Evolutionary conservation across 2,329 filamentous ascomycete species (phyloP), one percentile per base, ranked within the genome.

Genomic region (Lojkania enalia): DNA sequence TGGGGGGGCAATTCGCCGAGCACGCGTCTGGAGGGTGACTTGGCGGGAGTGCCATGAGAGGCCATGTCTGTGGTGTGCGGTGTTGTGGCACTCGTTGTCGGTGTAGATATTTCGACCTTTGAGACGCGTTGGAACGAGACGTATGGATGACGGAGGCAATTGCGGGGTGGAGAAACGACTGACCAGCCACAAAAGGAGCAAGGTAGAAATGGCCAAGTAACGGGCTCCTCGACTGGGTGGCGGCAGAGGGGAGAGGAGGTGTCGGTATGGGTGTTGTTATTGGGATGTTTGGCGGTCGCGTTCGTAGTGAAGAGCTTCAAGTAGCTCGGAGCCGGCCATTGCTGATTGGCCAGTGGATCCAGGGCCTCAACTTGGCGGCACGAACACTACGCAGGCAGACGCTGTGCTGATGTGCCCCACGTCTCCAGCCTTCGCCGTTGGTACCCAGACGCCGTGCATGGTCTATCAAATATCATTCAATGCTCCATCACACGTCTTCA

Each of bases 1-100:
- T 56, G 63, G 25, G 66, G 58, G 2, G 65, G 58, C 35, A 71
- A 46, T 20, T 69, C 60, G 15, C 66, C 66, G 4, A 71, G 56
- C 2, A 61, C 63, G 55, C 66, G 66, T 57, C 68, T 60, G 33
- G 57, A 59, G 12, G 64, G 52, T 27, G 55, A 59, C 35, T 64
- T 63, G 15, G 58, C 51, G 18, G 63, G 61, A 23, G 48, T 68
- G 38, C 61, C 49, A 31, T 52, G 40, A 40, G 58, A 41, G 16
- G 60, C 43, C 59, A 65, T 64, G 32, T 46, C 49, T 19, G 47
- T 46, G 36, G 49, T 57, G 42, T 55, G 60, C 37, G 57, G 51
- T 48, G 57, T 54, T 29, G 51, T 49, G 52, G 52, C 40, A 46
- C 45, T 58, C 54, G 58, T 60, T 46, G 47, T 20, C n/a, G 20